Evolutionary conservation across 306 rosid species (phyloP).

Genomic region (Quercus robur): DNA sequence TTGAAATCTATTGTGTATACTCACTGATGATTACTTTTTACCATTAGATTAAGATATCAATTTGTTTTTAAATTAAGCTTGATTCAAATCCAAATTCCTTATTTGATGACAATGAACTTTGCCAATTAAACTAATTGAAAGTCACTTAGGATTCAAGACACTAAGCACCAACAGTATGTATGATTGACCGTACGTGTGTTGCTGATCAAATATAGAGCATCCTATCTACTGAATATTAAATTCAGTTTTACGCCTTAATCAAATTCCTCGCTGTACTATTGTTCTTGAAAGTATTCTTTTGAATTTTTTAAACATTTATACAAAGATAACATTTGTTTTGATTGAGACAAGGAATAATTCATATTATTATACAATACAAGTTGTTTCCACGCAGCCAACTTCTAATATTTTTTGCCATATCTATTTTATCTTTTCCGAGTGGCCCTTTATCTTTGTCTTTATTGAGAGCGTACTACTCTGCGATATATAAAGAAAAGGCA

Average conservation of each 20-base stretch:
- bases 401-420: neutral
- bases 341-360: neutral
- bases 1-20: no score
- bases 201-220: neutral
- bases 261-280: neutral
- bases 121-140: no score
- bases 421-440: slow-evolving; percentile 8
- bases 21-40: no score
- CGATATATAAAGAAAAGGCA: neutral
- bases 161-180: neutral
- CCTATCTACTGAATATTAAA: neutral
- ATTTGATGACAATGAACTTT: no score
- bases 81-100: no score
- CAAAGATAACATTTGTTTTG: neutral
- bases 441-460: slow-evolving; percentile 24
- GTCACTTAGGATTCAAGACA: no score
- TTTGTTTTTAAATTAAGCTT: no score
- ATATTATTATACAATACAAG: neutral
- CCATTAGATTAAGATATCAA: no score
- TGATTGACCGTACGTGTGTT: neutral
- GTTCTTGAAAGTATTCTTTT: neutral
- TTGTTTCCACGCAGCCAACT: neutral
- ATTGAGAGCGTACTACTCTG: neutral
- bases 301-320: neutral
- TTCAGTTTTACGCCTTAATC: neutral